phyloP scores from a whole-genome alignment of 164 flowering plant genomes.

The Stephania yunnanensis region DNA sequence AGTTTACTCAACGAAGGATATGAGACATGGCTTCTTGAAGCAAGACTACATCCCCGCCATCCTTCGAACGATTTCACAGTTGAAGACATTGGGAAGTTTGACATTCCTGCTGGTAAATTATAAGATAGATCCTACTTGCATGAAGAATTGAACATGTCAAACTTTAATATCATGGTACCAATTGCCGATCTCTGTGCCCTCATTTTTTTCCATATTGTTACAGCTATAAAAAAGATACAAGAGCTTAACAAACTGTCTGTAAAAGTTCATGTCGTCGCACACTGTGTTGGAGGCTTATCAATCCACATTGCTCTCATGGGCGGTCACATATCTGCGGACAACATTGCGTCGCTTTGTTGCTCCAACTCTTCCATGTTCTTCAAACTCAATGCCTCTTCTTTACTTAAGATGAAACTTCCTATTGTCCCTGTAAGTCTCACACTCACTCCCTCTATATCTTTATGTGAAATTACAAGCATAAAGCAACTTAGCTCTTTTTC shows the following conservation, averaged over 20 bases:
- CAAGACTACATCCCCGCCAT: conserved; percentile 47
- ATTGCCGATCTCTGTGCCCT: neutral
- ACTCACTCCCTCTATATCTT: conserved; percentile 6
- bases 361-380: conserved; percentile 66
- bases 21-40: conserved; percentile 47
- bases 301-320: conserved; percentile 64
- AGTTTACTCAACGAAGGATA: conserved; percentile 40
- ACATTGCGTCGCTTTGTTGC: conserved; percentile 48
- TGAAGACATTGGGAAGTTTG: conserved; percentile 51
- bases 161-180: neutral
- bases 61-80: conserved; percentile 44
- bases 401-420: conserved; percentile 57
- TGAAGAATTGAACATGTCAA: neutral
- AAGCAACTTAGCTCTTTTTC: neutral
- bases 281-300: conserved; percentile 58
- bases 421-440: conserved; percentile 39
- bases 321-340: conserved; percentile 37
- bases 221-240: conserved; percentile 37
- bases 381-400: conserved; percentile 34
- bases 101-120: conserved; percentile 50
- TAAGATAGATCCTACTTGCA: neutral
- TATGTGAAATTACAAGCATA: neutral
- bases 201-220: neutral
- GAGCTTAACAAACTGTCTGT: conserved; percentile 30
- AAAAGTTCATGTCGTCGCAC: conserved; percentile 49